phyloP scores from a whole-genome alignment of 2,329 filamentous ascomycete genomes.

The Coniochaeta hoffmannii region DNA sequence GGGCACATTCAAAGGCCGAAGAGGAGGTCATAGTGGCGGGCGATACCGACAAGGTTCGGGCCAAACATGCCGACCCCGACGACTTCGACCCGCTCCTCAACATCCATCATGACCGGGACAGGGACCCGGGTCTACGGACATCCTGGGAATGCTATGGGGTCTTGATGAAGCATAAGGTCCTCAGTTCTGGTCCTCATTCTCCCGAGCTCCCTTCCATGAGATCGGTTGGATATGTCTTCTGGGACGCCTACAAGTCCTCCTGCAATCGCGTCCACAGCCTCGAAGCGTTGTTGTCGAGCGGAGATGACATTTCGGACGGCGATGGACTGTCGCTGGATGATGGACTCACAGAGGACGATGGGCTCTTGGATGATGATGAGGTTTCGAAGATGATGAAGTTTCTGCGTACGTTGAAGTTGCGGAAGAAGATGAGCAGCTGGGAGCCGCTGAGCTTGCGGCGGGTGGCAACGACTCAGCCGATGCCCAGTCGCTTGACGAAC shows the following conservation, averaged over 20 bases:
- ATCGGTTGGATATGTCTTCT: neutral
- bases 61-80: neutral
- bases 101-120: neutral
- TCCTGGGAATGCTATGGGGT: neutral
- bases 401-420: too few species aligned
- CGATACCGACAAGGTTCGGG: neutral
- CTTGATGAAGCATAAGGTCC: neutral
- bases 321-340: too few species aligned
- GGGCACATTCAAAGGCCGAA: neutral
- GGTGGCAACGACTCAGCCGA: too few species aligned
- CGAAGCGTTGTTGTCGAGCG: too few species aligned
- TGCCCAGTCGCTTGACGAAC: too few species aligned
- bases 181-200: neutral
- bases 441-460: too few species aligned
- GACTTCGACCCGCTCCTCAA: neutral
- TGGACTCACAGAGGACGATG: too few species aligned
- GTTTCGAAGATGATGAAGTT: too few species aligned
- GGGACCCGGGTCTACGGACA: neutral
- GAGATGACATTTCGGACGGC: neutral
- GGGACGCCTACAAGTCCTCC: too few species aligned
- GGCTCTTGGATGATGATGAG: too few species aligned
- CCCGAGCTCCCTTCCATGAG: neutral
- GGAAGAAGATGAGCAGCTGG: too few species aligned
- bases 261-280: too few species aligned
- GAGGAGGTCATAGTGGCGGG: neutral